Conservation (phyloP, 108 stramenopile genomes). For the Discostella pseudostelligera region DNA sequence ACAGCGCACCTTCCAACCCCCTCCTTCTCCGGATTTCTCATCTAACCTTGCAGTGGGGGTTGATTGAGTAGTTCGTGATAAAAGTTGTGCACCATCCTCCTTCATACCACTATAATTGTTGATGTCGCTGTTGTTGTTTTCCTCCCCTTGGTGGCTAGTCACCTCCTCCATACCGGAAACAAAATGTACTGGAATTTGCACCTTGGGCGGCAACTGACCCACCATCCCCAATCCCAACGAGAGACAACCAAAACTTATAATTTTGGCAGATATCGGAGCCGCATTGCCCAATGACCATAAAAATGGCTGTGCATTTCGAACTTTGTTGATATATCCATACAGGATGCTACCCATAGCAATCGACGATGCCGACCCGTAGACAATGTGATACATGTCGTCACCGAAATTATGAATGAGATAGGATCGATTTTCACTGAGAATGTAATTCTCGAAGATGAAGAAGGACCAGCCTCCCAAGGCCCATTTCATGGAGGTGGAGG, state of each 20-base stretch:
- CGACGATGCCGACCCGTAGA: conserved; percentile 79
- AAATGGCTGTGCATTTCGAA: conserved; percentile 38
- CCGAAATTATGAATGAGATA: conserved; percentile 62
- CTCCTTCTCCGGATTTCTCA: conserved; percentile 1
- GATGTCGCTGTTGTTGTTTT: too few species aligned
- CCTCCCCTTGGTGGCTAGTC: too few species aligned
- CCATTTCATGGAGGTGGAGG: conserved; percentile 59
- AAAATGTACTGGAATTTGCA: conserved; percentile 79
- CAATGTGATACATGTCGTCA: conserved; percentile 71
- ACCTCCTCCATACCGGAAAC: not conserved
- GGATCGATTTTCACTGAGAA: conserved; percentile 89
- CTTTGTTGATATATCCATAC: conserved; percentile 65
- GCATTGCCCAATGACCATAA: conserved; percentile 29
- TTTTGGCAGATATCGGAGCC: conserved; percentile 25
- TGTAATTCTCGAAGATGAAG: conserved; percentile 81
- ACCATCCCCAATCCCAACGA: conserved; percentile 69
- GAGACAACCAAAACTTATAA: conserved; percentile 50
- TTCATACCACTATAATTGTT: too few species aligned
- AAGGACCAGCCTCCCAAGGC: conserved; percentile 78
- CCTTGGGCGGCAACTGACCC: conserved; percentile 72
- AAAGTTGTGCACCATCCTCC: not conserved
- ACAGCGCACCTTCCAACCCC: conserved; percentile 80
- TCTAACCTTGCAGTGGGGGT: not conserved
- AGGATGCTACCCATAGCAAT: conserved; percentile 74
- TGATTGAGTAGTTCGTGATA: conserved; percentile 3